Conservation (phyloP, 331 rosid genomes). For the Pyracantha coccinea region DNA sequence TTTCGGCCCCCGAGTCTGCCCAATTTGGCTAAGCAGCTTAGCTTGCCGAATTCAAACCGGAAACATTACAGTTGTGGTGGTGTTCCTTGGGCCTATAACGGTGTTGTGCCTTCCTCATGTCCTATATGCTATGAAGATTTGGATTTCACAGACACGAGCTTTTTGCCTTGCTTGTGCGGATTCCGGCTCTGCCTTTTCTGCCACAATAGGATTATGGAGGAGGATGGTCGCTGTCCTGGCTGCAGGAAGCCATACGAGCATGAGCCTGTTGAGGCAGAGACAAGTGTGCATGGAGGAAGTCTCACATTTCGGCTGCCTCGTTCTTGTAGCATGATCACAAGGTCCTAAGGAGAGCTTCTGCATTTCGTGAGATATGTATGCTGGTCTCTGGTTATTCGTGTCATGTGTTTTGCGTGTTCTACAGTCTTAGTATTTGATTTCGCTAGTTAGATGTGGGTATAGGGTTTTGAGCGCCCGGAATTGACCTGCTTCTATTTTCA, state of each 20-base stretch:
- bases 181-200: conserved; percentile 96
- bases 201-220: conserved; percentile 92
- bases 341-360: conserved; percentile 50
- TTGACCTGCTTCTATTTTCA: conserved; percentile 41
- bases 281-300: conserved; percentile 53
- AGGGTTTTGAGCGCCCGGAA: conserved; percentile 50
- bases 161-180: conserved; percentile 83
- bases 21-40: conserved; percentile 70
- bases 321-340: conserved; percentile 69
- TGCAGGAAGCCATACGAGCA: conserved; percentile 86
- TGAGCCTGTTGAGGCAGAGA: conserved; percentile 49
- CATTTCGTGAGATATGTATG: conserved; percentile 34
- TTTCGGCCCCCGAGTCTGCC: conserved; percentile 90
- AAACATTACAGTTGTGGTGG: conserved; percentile 40
- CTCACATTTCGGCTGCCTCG: conserved; percentile 62
- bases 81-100: conserved; percentile 37
- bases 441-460: conserved; percentile 40
- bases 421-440: conserved; percentile 42
- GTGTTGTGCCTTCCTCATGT: conserved; percentile 51
- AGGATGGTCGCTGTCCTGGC: conserved; percentile 92
- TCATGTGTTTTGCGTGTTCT: conserved; percentile 25
- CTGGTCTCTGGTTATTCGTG: conserved; percentile 29
- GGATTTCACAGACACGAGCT: conserved; percentile 82
- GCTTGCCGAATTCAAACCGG: conserved; percentile 55
- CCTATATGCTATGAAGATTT: conserved; percentile 95